A percentile compares a stretch with the other conserved stretches of the same genome.
phyloP scores from a whole-genome alignment of 2,329 filamentous ascomycete species.

The Samsoniella hepiali region DNA sequence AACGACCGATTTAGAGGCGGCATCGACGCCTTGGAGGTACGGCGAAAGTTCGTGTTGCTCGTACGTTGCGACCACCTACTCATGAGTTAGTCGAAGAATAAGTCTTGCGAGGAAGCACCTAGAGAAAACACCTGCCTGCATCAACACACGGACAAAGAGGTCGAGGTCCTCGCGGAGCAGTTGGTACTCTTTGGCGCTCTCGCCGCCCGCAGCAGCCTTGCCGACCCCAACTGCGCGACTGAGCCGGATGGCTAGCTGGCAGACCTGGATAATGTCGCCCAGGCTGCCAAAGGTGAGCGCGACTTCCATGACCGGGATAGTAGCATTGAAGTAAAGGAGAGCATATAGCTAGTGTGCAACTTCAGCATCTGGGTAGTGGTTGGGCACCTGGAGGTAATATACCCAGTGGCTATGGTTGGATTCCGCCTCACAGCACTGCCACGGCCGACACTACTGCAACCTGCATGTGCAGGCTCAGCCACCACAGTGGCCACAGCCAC shows the following conservation, averaged over 20 bases:
- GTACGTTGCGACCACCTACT: background rate
- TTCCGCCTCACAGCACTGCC: too few relatives aligned
- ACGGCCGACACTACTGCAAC: too few relatives aligned
- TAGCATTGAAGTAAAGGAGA: too few relatives aligned
- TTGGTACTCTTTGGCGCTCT: conserved; percentile 5
- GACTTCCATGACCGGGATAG: background rate
- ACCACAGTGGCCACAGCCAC: too few relatives aligned
- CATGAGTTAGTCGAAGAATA: too few relatives aligned
- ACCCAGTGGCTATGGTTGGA: too few relatives aligned
- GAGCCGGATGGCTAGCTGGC: background rate
- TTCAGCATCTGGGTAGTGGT: too few relatives aligned
- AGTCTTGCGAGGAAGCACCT: too few relatives aligned
- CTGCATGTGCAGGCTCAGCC: too few relatives aligned
- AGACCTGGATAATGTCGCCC: background rate
- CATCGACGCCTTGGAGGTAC: background rate
- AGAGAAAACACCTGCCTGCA: background rate
- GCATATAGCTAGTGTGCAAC: too few relatives aligned
- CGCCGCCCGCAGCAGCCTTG: background rate
- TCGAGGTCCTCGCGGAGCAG: background rate
- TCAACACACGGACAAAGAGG: background rate
- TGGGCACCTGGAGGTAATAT: too few relatives aligned
- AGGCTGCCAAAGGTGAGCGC: conserved; percentile 6
- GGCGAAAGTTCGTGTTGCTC: background rate
- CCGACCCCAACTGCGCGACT: conserved; percentile 5
- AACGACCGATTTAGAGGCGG: background rate